Base-by-base conservation (phyloP, 306 rosid species). In the Arachis hypogaea region DNA sequence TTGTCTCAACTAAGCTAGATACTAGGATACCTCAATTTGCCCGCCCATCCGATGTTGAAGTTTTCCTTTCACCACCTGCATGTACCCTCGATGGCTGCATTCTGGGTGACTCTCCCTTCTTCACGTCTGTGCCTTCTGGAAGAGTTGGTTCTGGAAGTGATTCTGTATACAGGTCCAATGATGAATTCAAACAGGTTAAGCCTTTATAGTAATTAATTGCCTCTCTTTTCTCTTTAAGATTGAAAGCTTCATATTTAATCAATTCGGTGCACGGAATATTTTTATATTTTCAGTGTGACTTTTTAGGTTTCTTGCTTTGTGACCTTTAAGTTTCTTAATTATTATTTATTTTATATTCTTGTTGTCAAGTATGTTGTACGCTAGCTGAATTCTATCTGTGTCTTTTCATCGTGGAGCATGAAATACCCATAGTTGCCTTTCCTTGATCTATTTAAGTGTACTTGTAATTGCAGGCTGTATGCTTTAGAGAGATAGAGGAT, bases 21-120 rank as follows among this genome's bases (percentile, higher is more conserved):
- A 94, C 97, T 10, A 89, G 91, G 83, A 94, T 94, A 80, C 99
- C 93, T n/a, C 99, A 92, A 51, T 94, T 94, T 84, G 96, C 97
- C 0, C 88, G 96, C 54, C 81, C 96, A 16, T 88, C 99, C 0
- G 99, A 94, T 52, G 99, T 94, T 42, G 99, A 92, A 69, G 99
- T 92, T 44, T 94, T 94, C 68, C 96, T 94, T 42, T 92, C 91
- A 41, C 99, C 99, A 3, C 97, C 97, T 60, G 83, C 90, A 0
- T 78, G 90, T 67, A 82, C 92, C 12, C 96, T 92, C 33, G 99
- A 94, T 72, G 97, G 97, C 33, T 86, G 87, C 84, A 80, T 92
- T 72, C 80, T 94, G 58, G 99, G 99, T 0, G 97, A 88, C 64
- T 89, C 99, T 54, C 99, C 99, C 9, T 94, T 94, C 77, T 94